Base-by-base conservation (phyloP, 495 filamentous ascomycete species). In the Tuber borchii region DNA sequence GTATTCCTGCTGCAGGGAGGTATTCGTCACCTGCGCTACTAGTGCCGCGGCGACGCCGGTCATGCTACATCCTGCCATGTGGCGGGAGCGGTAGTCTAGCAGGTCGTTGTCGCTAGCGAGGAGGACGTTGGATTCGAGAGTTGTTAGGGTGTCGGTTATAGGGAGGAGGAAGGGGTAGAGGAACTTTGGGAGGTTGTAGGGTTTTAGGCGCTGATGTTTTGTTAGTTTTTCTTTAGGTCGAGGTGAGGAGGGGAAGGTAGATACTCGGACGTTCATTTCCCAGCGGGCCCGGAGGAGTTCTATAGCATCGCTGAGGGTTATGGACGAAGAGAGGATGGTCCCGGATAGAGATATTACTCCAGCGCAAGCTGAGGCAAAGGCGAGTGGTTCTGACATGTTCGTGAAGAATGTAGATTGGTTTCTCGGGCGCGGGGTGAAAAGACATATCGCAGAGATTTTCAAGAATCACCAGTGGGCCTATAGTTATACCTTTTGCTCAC, bases 61-160 rank as follows among this genome's bases (percentile, higher is more conserved):
- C 78, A 79, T 79, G 14, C 72, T 75, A n/a, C 86, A 85, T 40
- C 77, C 61, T 0, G 73, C 77, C 78, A 79, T 79, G n/a, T 76
- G 77, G 22, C 78, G 74, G 37, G 78, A 71, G 34, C 78, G 77
- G 73, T 79, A 79, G 45, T 79, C 78, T 43, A 75, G 51, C 4
- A 79, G 73, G 12, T 45, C 65, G n/a, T 71, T 56, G 40, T 79
- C 70, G 2, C 39, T n/a, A 22, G 65, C 73, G 3, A 31, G 73
- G 17, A 79, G 76, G 2, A 79, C 73, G 9, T 79, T 79, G 14
- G 26, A 34, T 7, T 75, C 73, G 61, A 79, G 78, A 2, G 56
- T 75, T 8, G 39, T 46, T 0, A 79, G 68, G 5, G 70, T 79
- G 31, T 79, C 78, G 3, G 77, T 75, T n/a, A 79, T 70, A 17